Evolutionary conservation across 2,329 filamentous ascomycete species (phyloP).

Genomic region (Aspergillus fijiensis): DNA sequence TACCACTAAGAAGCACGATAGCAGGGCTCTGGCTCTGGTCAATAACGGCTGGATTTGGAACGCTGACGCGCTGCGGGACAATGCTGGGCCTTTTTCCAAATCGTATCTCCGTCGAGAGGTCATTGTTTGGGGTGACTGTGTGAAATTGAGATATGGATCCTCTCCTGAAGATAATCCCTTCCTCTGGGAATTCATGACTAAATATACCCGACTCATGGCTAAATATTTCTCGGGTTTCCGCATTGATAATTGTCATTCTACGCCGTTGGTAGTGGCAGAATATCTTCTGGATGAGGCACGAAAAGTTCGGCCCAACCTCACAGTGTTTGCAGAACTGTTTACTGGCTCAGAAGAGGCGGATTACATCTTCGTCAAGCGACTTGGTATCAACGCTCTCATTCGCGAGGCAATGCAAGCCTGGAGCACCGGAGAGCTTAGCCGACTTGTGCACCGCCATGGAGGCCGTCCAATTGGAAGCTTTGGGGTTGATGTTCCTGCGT

Average conservation of each 20-base stretch:
- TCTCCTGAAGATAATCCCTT: slow-evolving; percentile 82
- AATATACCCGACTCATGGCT: slow-evolving; percentile 87
- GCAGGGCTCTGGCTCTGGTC: slow-evolving; percentile 74
- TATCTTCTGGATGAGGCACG: slow-evolving; percentile 94
- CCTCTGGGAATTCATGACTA: slow-evolving; percentile 93
- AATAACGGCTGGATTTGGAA: slow-evolving; percentile 99
- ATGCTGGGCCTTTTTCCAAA: slow-evolving; percentile 82
- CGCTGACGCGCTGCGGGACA: slow-evolving; percentile 89
- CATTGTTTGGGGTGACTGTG: slow-evolving; percentile 97
- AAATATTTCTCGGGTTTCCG: slow-evolving; percentile 94
- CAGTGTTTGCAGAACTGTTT: slow-evolving; percentile 92
- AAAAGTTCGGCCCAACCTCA: slow-evolving; percentile 79
- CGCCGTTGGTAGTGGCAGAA: slow-evolving; percentile 89
- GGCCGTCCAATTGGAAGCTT: slow-evolving; percentile 96
- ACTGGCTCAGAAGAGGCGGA: slow-evolving; percentile 95
- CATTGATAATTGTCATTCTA: slow-evolving; percentile 98
- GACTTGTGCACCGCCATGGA: slow-evolving; percentile 88
- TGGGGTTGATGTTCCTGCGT: slow-evolving; percentile 82
- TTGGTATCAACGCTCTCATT: slow-evolving; percentile 88
- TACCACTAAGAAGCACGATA: slow-evolving; percentile 71
- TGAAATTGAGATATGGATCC: slow-evolving; percentile 88
- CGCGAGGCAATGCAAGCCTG: slow-evolving; percentile 98
- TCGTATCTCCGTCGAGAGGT: slow-evolving; percentile 96
- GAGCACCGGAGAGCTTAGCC: slow-evolving; percentile 89
- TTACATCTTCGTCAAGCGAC: slow-evolving; percentile 88